Conservation (phyloP, 768 basidiomycete genomes). For the Suillus ampliporus region DNA sequence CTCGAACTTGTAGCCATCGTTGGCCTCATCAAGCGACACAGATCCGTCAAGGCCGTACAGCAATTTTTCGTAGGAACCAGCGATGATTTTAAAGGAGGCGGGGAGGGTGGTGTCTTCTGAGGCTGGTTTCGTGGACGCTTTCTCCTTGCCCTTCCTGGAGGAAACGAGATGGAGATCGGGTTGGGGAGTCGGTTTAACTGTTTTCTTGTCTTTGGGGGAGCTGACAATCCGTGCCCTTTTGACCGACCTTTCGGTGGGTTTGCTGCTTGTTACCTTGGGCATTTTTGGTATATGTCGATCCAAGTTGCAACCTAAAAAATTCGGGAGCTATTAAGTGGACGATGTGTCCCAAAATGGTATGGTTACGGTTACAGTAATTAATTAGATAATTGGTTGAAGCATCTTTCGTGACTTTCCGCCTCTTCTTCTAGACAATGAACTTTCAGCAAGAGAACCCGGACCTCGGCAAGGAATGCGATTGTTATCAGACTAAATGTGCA, state of each 20-base stretch:
- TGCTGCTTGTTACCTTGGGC: conserved; percentile 11
- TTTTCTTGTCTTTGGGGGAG: conserved; percentile 10
- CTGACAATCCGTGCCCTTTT: conserved; percentile 34
- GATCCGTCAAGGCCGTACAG: conserved; percentile 89
- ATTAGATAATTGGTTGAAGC: too few species aligned
- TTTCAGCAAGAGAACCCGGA: too few species aligned
- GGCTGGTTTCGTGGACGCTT: conserved; percentile 14
- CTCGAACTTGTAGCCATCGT: conserved; percentile 37
- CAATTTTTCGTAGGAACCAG: conserved; percentile 97
- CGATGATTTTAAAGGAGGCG: conserved; percentile 81
- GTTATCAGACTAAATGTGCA: too few species aligned
- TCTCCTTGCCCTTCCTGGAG: conserved; percentile 38
- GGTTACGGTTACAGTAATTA: too few species aligned
- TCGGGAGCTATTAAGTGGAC: too few species aligned
- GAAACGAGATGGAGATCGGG: conserved; percentile 10
- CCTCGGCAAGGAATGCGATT: too few species aligned
- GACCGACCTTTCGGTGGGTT: conserved; percentile 21
- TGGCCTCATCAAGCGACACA: conserved; percentile 37
- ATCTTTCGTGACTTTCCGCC: too few species aligned
- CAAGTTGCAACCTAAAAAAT: too few species aligned
- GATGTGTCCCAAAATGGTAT: too few species aligned
- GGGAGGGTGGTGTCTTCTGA: conserved; percentile 43
- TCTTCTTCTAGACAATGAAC: too few species aligned
- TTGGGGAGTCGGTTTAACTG: conserved; percentile 9
- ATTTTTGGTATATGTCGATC: background rate